These are phyloP conservation scores for Corylus americana DNA, from an alignment of 306 rosid species.

Conservation along the genomic window DNA sequence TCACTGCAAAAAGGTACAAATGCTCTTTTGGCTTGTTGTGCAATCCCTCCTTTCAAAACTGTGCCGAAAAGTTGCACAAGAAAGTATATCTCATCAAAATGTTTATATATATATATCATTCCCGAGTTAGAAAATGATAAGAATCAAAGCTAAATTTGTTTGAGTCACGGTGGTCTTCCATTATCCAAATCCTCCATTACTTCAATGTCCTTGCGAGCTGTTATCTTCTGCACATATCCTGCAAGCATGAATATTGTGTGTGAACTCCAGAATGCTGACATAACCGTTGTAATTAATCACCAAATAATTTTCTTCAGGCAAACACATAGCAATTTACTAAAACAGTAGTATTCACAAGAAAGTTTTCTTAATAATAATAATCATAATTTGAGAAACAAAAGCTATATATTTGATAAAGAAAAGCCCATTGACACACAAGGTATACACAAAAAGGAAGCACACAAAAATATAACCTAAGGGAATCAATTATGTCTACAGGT, in stretches of 20 bases:
- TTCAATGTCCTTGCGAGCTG: conserved; percentile 81
- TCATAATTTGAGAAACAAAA: background rate
- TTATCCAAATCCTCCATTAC: conserved; percentile 88
- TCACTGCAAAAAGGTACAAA: conserved; percentile 37
- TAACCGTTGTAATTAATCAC: background rate
- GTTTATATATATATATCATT: conserved; percentile 25
- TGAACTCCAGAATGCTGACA: background rate
- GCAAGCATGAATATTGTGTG: conserved; percentile 32
- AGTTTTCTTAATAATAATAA: background rate
- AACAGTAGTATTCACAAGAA: background rate
- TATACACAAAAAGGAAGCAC: conserved; percentile 1
- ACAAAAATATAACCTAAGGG: conserved; percentile 12
- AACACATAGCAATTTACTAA: background rate
- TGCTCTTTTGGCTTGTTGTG: conserved; percentile 12
- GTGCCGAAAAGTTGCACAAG: conserved; percentile 12
- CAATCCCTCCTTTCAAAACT: conserved; percentile 4
- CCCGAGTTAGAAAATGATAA: conserved; percentile 24
- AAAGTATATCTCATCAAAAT: conserved; percentile 40
- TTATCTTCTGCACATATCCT: conserved; percentile 98
- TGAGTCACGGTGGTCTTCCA: conserved; percentile 59
- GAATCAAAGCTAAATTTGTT: conserved; percentile 5
- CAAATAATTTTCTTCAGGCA: background rate
- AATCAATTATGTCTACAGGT: conserved; percentile 17
- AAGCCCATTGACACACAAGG: conserved; percentile 11
- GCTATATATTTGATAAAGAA: background rate